phyloP scores from a whole-genome alignment of 2,329 filamentous ascomycete genomes.

The Rhynchosporium graminicola region DNA sequence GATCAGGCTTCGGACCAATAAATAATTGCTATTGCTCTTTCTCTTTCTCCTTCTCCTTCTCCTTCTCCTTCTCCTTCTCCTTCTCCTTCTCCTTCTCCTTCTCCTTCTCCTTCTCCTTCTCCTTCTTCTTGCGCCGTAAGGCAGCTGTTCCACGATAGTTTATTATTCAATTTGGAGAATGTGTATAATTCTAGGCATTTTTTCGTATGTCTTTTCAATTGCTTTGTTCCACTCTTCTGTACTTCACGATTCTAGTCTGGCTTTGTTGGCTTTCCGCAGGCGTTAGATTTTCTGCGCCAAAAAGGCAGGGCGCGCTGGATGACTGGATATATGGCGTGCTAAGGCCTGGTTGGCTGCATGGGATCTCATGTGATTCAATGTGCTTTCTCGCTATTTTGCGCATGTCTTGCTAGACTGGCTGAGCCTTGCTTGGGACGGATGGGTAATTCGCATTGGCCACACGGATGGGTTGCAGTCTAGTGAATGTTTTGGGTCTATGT shows the following conservation, averaged over 20 bases:
- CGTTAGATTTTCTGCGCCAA: neutral
- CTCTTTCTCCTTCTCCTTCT: neutral
- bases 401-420: neutral
- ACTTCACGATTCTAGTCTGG: neutral
- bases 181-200: constrained; percentile 3
- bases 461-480: neutral
- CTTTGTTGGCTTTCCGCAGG: neutral
- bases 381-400: constrained; percentile 1
- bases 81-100: too few species aligned
- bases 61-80: neutral
- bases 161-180: constrained; percentile 7
- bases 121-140: neutral
- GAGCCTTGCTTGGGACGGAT: neutral
- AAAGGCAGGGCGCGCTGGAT: neutral
- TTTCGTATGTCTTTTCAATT: too few species aligned
- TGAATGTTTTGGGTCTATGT: neutral
- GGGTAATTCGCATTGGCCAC: neutral
- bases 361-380: neutral
- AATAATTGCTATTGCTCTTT: constrained; percentile 1
- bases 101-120: neutral
- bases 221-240: neutral
- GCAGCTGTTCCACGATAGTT: neutral
- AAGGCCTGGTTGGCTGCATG: neutral
- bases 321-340: neutral
- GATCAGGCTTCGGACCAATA: neutral